phyloP scores from a whole-genome alignment of 2,329 filamentous ascomycete species.

The Fusarium pseudograminearum region DNA sequence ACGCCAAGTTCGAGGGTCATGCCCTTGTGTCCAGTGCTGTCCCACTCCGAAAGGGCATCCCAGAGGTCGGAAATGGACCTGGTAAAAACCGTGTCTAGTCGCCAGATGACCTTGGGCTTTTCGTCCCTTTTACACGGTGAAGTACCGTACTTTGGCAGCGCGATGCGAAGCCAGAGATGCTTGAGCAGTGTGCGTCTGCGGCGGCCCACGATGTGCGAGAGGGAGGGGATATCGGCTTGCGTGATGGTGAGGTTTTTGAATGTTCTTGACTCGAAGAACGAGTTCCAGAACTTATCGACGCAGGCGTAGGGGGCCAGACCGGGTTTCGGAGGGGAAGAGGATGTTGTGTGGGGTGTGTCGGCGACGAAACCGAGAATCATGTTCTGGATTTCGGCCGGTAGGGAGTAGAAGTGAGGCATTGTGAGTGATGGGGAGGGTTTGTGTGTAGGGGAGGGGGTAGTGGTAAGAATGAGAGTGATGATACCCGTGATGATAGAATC shows the following conservation, averaged over 20 bases:
- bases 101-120: neutral
- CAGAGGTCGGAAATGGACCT: neutral
- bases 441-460: no score
- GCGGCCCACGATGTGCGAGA: neutral
- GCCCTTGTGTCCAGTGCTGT: accelerated
- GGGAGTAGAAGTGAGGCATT: conserved; percentile 13
- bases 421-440: neutral
- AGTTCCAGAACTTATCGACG: conserved; percentile 17
- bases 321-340: accelerated
- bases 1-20: conserved; percentile 22
- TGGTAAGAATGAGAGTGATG: neutral
- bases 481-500: neutral
- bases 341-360: neutral
- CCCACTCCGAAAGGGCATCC: conserved; percentile 3
- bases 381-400: conserved; percentile 1
- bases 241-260: conserved; percentile 8
- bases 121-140: neutral
- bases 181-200: neutral
- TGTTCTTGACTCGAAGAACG: conserved; percentile 12
- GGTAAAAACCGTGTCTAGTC: conserved; percentile 8
- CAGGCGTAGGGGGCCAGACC: neutral
- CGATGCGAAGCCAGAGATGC: conserved; percentile 19
- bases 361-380: neutral
- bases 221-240: neutral
- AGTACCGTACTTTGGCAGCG: neutral